Evolutionary conservation across 1,284 basidiomycete genomes (phyloP), one percentile per base, ranked within the genome.

Genomic region (Rhizopogon parksii): DNA sequence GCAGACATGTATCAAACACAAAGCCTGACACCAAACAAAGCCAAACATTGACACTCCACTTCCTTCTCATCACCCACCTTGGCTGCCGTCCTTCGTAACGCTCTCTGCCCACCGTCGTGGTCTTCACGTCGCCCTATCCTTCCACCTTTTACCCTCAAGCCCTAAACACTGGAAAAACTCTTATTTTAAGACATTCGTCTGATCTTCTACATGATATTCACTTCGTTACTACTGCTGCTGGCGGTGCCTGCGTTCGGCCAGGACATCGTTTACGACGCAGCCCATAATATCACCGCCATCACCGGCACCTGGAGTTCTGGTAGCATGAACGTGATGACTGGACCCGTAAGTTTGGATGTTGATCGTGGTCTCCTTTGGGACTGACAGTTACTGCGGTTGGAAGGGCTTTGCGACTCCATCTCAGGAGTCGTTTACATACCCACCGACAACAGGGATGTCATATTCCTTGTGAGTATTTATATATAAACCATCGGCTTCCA

Each of bases 221-320:
- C 57, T 40, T 51, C 25, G 9, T 38, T 53, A 34, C 27, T 53
- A 37, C 24, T 60, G 6, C 39, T 63, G 32, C 57, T 45, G 4
- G 35, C 52, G 14, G 14, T 53, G 11, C 66, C 80, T 50, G 73
- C 71, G 39, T 50, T 69, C 32, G 62, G 61, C 27, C 73, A 74
- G 60, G 59, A 59, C 50, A 66, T 66, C 56, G 57, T 67, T 57
- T 68, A 63, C 57, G 58, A 70, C 52, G 0, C 59, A 1, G 59
- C 47, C 0, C 76, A 83, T 68, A 91, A 91, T 61, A 72, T 76
- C 2, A 88, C 88, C 0, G 49, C 71, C 47, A 71, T 96, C 48
- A 58, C 66, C 25, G 94, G 94, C 0, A 94, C 91, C 17, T 97
- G 94, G 94, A 79, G 78, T 49, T 85, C 88, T 37, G 91, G 91